A percentile compares a stretch with the other conserved stretches of the same genome.
Evolutionary conservation across 306 rosid genomes (phyloP).

Genomic region (Rubus idaeus): DNA sequence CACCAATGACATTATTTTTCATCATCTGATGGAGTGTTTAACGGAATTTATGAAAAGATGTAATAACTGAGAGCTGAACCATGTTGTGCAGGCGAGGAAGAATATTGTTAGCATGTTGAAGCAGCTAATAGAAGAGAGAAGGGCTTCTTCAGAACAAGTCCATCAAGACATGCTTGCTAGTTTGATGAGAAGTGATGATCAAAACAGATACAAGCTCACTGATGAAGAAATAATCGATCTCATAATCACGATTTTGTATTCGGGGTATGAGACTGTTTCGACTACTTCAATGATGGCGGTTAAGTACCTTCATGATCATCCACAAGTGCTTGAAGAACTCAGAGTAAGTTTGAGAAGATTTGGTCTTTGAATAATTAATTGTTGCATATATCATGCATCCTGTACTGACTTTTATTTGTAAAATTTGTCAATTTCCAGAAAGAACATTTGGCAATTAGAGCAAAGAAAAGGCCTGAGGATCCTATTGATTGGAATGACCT

Average conservation of each 20-base stretch:
- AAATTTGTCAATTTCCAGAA: constrained; percentile 39
- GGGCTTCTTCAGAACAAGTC: constrained; percentile 52
- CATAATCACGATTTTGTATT: constrained; percentile 72
- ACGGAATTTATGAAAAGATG: not conserved
- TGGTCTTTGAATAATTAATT: not conserved
- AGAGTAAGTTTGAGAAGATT: constrained; percentile 57
- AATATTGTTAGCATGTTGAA: constrained; percentile 56
- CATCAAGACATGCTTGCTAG: constrained; percentile 65
- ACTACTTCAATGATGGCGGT: constrained; percentile 99
- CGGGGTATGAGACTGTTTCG: constrained; percentile 97
- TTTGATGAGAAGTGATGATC: constrained; percentile 70
- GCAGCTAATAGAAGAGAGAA: constrained; percentile 61
- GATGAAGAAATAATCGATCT: constrained; percentile 90
- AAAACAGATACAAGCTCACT: constrained; percentile 46
- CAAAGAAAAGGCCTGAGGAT: constrained; percentile 60
- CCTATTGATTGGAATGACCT: constrained; percentile 70
- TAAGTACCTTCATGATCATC: constrained; percentile 90
- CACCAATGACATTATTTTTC: constrained; percentile 1
- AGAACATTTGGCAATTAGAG: constrained; percentile 84
- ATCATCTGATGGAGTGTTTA: not conserved
- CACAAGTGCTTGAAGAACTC: constrained; percentile 76
- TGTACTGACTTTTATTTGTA: constrained; percentile 21
- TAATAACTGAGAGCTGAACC: not conserved
- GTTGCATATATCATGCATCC: not conserved
- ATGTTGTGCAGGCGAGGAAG: constrained; percentile 76